Conservation (phyloP, 768 basidiomycete species). For the Tulasnella sp. region DNA sequence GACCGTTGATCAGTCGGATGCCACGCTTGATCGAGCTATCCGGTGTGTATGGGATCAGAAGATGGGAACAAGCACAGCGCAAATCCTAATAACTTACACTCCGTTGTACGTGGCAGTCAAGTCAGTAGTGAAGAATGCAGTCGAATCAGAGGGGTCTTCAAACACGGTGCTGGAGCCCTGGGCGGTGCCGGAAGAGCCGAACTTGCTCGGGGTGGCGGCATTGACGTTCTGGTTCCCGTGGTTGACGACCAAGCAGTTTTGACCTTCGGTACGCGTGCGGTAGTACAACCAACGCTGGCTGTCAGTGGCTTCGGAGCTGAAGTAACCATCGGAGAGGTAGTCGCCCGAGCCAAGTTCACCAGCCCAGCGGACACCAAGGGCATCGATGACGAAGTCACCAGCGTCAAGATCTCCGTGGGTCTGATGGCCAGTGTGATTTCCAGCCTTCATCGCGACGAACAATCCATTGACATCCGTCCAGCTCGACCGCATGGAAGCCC, state of each 20-base stretch:
- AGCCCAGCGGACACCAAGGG: constrained; percentile 86
- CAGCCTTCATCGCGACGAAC: constrained; percentile 87
- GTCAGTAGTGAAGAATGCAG: constrained; percentile 70
- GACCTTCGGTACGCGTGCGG: constrained; percentile 93
- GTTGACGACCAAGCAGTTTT: constrained; percentile 82
- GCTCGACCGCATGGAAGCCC: constrained; percentile 86
- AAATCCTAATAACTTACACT: constrained; percentile 24
- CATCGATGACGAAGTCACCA: constrained; percentile 94
- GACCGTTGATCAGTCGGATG: constrained; percentile 68
- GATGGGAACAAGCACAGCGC: neutral
- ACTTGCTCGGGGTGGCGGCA: constrained; percentile 51
- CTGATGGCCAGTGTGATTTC: constrained; percentile 71
- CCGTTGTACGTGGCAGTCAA: constrained; percentile 64
- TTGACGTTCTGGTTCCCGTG: constrained; percentile 70
- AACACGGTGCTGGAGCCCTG: too few relatives aligned
- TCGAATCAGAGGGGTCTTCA: constrained; percentile 52
- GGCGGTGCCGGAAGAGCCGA: too few relatives aligned
- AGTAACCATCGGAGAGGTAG: constrained; percentile 73
- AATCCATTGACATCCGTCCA: constrained; percentile 84
- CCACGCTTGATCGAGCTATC: constrained; percentile 82
- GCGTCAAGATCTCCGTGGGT: constrained; percentile 92
- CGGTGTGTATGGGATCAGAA: constrained; percentile 25
- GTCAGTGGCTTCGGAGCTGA: constrained; percentile 60
- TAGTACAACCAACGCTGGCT: constrained; percentile 83
- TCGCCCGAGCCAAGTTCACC: constrained; percentile 93